Evolutionary conservation across 2,329 filamentous ascomycete species (phyloP), one percentile per base, ranked within the genome.

Genomic region (Scolecobasidium constrictum): DNA sequence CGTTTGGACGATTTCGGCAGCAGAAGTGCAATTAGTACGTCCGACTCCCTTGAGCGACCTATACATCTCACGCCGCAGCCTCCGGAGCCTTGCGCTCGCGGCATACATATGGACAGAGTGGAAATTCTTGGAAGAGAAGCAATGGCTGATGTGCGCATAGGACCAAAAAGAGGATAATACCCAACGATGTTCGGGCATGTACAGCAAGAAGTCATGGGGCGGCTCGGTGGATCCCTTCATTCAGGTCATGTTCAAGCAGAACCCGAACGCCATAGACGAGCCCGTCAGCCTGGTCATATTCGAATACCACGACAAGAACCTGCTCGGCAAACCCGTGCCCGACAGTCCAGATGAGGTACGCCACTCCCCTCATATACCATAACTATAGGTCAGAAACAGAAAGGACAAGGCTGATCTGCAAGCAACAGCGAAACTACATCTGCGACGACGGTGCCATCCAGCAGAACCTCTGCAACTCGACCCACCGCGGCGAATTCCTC

Each of bases 131-230:
- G n/a, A n/a, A n/a, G n/a, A n/a, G n/a, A n/a, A n/a, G n/a, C n/a
- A n/a, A n/a, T n/a, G n/a, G 9, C 26, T 31, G n/a, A 31, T 31
- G n/a, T 31, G n/a, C n/a, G 9, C 26, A 15, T 15, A 42, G 85
- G 81, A 86, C 60, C 73, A 92, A 58, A 77, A 78, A 43, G 77
- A 84, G 40, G 74, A 81, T 26, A 83, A 90, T 56, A 73, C 78
- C 56, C 84, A 94, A 67, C 77, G 82, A 75, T 95, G 90, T 68
- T 68, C 72, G 69, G 86, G 90, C 67, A 95, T 96, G 88, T 96
- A 95, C 69, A 88, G 84, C 66, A 81, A 78, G 58, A 83, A 78
- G 56, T 75, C 82, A 40, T 96, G 90, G 90, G 86, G 86, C 53
- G 90, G 90, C 46, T 75, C 78, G 26, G 75, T 86, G 47, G 86